Conservation (phyloP, 352 stramenopile species). For the Phytophthora colocasiae region DNA sequence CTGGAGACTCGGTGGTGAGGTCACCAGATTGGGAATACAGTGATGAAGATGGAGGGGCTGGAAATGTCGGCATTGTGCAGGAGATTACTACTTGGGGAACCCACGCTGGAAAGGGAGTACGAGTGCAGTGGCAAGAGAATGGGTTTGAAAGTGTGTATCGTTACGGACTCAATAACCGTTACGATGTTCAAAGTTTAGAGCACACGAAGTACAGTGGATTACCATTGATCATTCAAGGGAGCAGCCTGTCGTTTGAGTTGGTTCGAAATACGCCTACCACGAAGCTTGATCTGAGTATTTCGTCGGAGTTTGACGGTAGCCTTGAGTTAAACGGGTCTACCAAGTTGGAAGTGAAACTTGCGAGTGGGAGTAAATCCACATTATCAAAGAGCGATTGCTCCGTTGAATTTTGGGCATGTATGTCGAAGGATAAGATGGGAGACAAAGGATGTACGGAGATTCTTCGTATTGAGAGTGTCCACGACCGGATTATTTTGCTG, state of each 20-base stretch:
- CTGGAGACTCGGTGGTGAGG: slow-evolving; percentile 63
- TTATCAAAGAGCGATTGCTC: slow-evolving; percentile 49
- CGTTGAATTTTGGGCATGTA: slow-evolving; percentile 59
- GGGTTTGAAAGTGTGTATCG: slow-evolving; percentile 59
- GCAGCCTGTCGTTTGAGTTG: slow-evolving; percentile 51
- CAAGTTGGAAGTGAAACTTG: slow-evolving; percentile 29
- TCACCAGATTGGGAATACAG: slow-evolving; percentile 77
- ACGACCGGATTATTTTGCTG: slow-evolving; percentile 23
- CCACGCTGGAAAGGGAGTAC: slow-evolving; percentile 59
- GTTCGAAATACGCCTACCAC: slow-evolving; percentile 19
- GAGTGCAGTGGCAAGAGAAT: slow-evolving; percentile 60
- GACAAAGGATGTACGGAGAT: slow-evolving; percentile 29
- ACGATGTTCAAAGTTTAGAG: slow-evolving; percentile 60
- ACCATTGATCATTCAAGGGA: slow-evolving; percentile 59
- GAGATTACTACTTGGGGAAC: slow-evolving; percentile 61
- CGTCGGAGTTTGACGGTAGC: slow-evolving; percentile 23
- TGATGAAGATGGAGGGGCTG: slow-evolving; percentile 73
- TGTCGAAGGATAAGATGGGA: slow-evolving; percentile 19
- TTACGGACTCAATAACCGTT: slow-evolving; percentile 62
- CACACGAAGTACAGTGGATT: slow-evolving; percentile 22
- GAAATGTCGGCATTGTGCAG: slow-evolving; percentile 62
- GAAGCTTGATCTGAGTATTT: slow-evolving; percentile 21
- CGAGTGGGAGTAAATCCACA: slow-evolving; percentile 21
- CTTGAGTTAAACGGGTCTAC: slow-evolving; percentile 48
- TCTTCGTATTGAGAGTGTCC: slow-evolving; percentile 23